Evolutionary conservation across 2,329 filamentous ascomycete genomes (phyloP).

Genomic region (Botrytis cinerea): DNA sequence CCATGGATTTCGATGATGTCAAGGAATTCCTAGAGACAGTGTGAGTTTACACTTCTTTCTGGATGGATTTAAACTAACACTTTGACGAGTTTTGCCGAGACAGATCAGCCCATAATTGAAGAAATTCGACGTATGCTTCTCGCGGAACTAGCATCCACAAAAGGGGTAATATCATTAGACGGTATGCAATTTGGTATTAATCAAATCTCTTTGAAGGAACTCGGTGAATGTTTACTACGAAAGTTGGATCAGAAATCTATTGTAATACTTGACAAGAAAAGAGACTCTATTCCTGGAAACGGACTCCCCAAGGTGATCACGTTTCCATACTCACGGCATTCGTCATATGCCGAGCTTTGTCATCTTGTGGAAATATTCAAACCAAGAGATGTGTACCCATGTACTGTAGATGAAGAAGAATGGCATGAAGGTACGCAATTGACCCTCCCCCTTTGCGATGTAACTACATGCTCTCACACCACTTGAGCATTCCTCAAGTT

Average conservation of each 20-base stretch:
- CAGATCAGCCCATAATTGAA: slow-evolving; percentile 43
- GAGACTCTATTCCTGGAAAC: neutral
- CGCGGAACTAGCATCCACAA: slow-evolving; percentile 30
- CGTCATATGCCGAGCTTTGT: slow-evolving; percentile 79
- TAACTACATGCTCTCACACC: neutral
- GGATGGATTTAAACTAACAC: slow-evolving; percentile 16
- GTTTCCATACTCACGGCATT: slow-evolving; percentile 89
- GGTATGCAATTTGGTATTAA: slow-evolving; percentile 30
- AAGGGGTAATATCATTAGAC: slow-evolving; percentile 35
- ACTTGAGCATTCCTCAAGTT: neutral
- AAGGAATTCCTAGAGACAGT: slow-evolving; percentile 8
- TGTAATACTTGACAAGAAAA: neutral
- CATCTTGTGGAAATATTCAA: slow-evolving; percentile 66
- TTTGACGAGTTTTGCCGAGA: slow-evolving; percentile 31
- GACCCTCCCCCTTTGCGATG: neutral
- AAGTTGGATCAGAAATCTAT: slow-evolving; percentile 27
- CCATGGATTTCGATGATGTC: slow-evolving; percentile 6
- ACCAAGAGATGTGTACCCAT: slow-evolving; percentile 79
- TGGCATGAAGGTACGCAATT: slow-evolving; percentile 57
- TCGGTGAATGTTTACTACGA: slow-evolving; percentile 35
- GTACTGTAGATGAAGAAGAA: slow-evolving; percentile 64
- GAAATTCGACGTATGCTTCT: slow-evolving; percentile 36
- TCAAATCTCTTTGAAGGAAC: slow-evolving; percentile 31
- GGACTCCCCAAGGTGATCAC: slow-evolving; percentile 45
- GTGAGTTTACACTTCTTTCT: neutral